Base-by-base conservation (phyloP, 2,329 filamentous ascomycete species). In the Ceratocystis cacaofunesta region DNA sequence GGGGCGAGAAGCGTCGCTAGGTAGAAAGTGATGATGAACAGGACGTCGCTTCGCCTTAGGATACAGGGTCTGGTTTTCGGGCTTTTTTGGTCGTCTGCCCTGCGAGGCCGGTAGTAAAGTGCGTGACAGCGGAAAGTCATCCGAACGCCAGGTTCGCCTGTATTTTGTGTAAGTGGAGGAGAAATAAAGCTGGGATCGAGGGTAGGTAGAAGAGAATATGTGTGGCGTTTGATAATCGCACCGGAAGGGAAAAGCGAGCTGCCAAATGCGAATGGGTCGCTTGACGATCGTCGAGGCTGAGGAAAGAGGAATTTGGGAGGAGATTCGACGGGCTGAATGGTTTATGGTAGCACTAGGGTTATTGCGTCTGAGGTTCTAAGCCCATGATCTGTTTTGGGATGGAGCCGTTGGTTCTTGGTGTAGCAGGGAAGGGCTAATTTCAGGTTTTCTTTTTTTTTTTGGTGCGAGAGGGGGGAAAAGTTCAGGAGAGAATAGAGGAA, bases 241-340 rank as follows among this genome's bases (percentile, higher is more conserved):
- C 25, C 30, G 55, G 28, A 58, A 36, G 28, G 8, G 30, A 36
- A 28, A 58, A 58, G 55, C 25, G 55, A 32, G 55, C 30, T 58
- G 25, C 55, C 55, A 30, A 19, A 30, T 36, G 28, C 2, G 55
- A 58, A 58, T 58, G 55, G 55, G 28, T 58, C 55, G 55, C 55
- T 58, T 36, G 55, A 58, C 55, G 55, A 58, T 58, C 55, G 55
- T 58, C 55, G 55, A 58, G 55, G 55, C 17, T 58, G 15, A 58
- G 55, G 55, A 58, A 58, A 58, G 55, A 58, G 55, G 55, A 58
- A 36, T 58, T 36, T 17, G 17, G 17, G 55, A 57, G 52, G 52
- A 36, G 55, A 58, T 58, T n/a, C 17, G 19, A 36, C 17, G 15
- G 30, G 17, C 28, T 58, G 55, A 3, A 32, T 58, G 15, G 22